A percentile compares a stretch with the other conserved stretches of the same genome.
Conservation (phyloP, 345 rosid species). For the Syzygium oleosum region DNA sequence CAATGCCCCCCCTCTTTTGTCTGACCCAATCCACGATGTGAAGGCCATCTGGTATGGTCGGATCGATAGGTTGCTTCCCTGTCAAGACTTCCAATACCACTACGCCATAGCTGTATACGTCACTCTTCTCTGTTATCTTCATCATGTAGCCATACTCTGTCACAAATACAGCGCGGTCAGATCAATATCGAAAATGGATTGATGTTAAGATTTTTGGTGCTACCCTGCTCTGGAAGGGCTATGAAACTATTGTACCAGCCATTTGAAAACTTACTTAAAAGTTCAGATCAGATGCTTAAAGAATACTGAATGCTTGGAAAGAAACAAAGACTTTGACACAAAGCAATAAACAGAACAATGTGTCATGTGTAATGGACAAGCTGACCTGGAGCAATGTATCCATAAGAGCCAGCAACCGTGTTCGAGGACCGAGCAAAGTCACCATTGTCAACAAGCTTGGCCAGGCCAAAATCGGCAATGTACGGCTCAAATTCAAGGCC, state of each 20-base stretch:
- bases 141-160: constrained; percentile 90
- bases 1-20: constrained; percentile 47
- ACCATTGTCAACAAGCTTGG: constrained; percentile 87
- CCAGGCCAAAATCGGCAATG: constrained; percentile 96
- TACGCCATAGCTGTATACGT: constrained; percentile 91
- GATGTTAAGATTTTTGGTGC: background rate
- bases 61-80: constrained; percentile 92
- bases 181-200: background rate
- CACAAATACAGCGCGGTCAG: background rate
- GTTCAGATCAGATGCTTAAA: background rate
- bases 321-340: background rate
- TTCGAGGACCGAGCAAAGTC: constrained; percentile 77
- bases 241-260: background rate
- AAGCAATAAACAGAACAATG: background rate
- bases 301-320: background rate
- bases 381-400: constrained; percentile 96
- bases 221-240: background rate
- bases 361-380: background rate
- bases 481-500: constrained; percentile 90
- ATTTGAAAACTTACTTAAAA: background rate
- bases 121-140: constrained; percentile 97
- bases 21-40: constrained; percentile 90
- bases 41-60: constrained; percentile 76
- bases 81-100: constrained; percentile 82
- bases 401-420: constrained; percentile 91